Percentiles rank a stretch among this genome's conserved stretches.
These are phyloP conservation scores for Phaeophleospora eucalypticola DNA, from an alignment of 2,329 filamentous ascomycete species.

Conservation along the genomic window DNA sequence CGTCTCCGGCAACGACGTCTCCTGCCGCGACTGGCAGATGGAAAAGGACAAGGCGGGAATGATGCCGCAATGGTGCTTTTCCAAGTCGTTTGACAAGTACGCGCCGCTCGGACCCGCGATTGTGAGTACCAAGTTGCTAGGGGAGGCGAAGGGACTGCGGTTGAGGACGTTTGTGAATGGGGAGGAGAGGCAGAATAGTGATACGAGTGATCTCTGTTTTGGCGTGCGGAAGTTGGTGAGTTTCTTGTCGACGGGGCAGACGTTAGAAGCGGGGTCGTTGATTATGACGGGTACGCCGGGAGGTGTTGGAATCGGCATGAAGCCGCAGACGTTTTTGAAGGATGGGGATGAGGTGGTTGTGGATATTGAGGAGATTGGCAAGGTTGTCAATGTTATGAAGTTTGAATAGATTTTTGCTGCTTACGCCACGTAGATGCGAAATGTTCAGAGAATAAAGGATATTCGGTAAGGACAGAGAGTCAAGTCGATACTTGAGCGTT, in stretches of 20 bases:
- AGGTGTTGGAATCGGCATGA: conserved; percentile 33
- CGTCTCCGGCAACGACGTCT: conserved; percentile 73
- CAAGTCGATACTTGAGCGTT: too few relatives aligned
- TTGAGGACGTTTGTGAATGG: conserved; percentile 50
- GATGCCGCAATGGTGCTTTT: conserved; percentile 57
- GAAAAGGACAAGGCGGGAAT: conserved; percentile 41
- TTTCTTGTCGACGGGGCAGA: conserved; percentile 35
- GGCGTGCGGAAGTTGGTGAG: conserved; percentile 35
- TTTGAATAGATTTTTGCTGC: conserved; percentile 24
- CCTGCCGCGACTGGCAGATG: conserved; percentile 63
- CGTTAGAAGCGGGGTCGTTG: conserved; percentile 46
- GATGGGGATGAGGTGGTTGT: conserved; percentile 34
- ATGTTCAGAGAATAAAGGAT: too few relatives aligned
- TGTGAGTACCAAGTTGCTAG: conserved; percentile 41
- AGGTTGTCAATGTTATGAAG: conserved; percentile 31
- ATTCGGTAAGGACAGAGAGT: too few relatives aligned
- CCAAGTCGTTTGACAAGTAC: conserved; percentile 57
- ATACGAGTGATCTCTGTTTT: conserved; percentile 45
- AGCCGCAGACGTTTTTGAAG: conserved; percentile 31
- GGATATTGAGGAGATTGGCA: conserved; percentile 33
- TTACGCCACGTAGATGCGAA: too few relatives aligned
- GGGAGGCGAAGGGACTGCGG: conserved; percentile 41
- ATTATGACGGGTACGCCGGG: conserved; percentile 51
- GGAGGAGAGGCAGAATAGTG: conserved; percentile 42
- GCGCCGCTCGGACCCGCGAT: conserved; percentile 52